A percentile compares a stretch with the other conserved stretches of the same genome.
Evolutionary conservation across 768 basidiomycete genomes (phyloP).

Genomic region (Suillus cothurnatus): DNA sequence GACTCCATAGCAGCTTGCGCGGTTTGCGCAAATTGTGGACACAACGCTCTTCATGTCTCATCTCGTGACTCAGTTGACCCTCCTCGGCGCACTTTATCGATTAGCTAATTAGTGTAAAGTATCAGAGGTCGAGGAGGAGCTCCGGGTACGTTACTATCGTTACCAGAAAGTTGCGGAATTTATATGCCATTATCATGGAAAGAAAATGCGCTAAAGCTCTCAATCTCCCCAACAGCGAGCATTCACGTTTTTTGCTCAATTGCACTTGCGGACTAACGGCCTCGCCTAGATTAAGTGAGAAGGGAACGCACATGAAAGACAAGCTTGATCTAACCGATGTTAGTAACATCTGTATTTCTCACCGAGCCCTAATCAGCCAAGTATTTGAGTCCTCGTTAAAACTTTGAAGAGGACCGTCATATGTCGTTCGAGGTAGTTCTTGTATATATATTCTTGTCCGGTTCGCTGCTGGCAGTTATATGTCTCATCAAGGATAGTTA

Average conservation of each 20-base stretch:
- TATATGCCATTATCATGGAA: constrained; percentile 88
- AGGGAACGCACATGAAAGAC: constrained; percentile 75
- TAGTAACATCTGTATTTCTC: constrained; percentile 75
- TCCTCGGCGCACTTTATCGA: constrained; percentile 87
- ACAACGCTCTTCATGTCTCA: constrained; percentile 95
- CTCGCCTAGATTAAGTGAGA: constrained; percentile 68
- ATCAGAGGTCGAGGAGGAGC: constrained; percentile 85
- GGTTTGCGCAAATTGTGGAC: constrained; percentile 92
- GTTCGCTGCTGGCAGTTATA: background rate
- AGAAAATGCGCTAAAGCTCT: constrained; percentile 94
- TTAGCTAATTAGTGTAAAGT: constrained; percentile 98
- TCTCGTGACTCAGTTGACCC: constrained; percentile 73
- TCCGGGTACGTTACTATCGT: constrained; percentile 52
- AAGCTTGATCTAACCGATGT: constrained; percentile 81
- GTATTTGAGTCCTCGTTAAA: constrained; percentile 85
- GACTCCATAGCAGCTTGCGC: constrained; percentile 80
- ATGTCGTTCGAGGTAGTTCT: constrained; percentile 74
- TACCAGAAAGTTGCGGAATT: constrained; percentile 88
- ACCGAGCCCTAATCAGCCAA: too few species aligned
- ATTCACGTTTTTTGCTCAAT: background rate
- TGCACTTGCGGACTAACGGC: background rate
- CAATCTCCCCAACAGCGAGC: constrained; percentile 75
- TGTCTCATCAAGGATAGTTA: constrained; percentile 71
- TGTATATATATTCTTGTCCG: constrained; percentile 9
- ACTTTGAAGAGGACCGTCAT: constrained; percentile 71